Base-by-base conservation (phyloP, 2,329 filamentous ascomycete species). In the Aspergillus neotritici region DNA sequence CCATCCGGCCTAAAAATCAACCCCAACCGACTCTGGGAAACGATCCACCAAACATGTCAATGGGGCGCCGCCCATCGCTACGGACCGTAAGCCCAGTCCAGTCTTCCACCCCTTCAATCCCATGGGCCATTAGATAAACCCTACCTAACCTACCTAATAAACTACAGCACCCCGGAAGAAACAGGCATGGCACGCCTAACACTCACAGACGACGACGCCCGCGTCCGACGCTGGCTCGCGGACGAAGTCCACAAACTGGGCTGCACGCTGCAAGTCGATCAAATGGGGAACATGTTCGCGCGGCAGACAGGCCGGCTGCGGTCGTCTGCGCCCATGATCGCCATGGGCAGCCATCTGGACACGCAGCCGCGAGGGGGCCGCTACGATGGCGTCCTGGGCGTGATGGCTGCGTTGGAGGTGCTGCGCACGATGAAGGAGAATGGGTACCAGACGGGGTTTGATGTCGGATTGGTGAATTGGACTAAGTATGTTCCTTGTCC, bases 341-440 rank as follows among this genome's bases (percentile, higher is more conserved):
- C 59, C 10, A 78, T 85, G 84, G 60, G 60, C 17, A 62, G 59
- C 17, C 59, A 63, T 37, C 50, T 62, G 3, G 59, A 63, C 21
- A 62, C 59, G 1, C 58, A 63, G 37, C 60, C 60, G 13, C 53
- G 58, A 0, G 60, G 60, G 1, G 60, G 60, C 28, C 56, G 84
- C 17, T 88, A 89, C 48, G 85, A 89, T 55, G 85, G 85, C 0
- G 86, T 89, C 28, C 65, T 90, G 0, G 86, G 86, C 1, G 72
- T 89, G 1, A 71, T 77, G 29, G 80, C 84, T 1, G 86, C 79
- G 0, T 66, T 89, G 0, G 85, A 89, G 62, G 83, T 85, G 63
- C 65, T 89, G 12, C 74, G 71, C 34, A 75, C 80, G 0, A 69
- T 90, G 41, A 72, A 79, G 3, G 84, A 88, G n/a, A 75, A 79